Base-by-base conservation (phyloP, 2,329 filamentous ascomycete genomes). In the Chrysoporthe austroafricana region DNA sequence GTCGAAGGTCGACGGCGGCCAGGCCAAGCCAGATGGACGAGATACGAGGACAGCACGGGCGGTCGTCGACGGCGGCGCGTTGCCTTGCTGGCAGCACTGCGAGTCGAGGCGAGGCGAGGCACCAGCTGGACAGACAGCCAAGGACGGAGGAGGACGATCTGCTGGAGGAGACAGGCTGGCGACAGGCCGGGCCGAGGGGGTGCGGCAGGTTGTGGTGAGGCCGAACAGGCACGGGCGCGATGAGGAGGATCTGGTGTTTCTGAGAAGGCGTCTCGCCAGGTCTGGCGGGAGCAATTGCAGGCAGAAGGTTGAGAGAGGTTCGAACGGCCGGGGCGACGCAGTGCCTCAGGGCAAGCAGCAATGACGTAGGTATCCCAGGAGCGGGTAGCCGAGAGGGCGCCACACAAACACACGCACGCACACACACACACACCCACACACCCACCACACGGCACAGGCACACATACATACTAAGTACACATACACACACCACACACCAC, bases 341-440 rank as follows among this genome's bases (percentile, higher is more conserved):
- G 54, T 57, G 54, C 54, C 18, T 11, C 32, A 57, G 54, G 54
- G 54, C 16, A 34, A 39, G 32, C 21, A 57, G 52, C 54, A 57
- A 57, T 57, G 54, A 57, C 54, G 54, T 57, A 57, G 34, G 54
- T 39, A 8, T 2, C 52, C 54, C 32, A 39, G n/a, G 54, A 39
- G 54, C 32, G 34, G 18, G 9, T 57, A 57, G 54, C 34, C 34
- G 34, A 57, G 34, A 36, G 13, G 39, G 52, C 36, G 9, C 36
- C 36, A 39, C 36, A 39, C 36, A 9, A 7, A 9, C 50, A 54
- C 26, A 34, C 50, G 14, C 26, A 54, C 4, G 13, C 13, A 16
- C 50, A n/a, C 44, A n/a, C 13, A 46, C 44, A 18, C 13, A 16
- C 44, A 46, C 21, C 1, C 21, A 21, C 21, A 21, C 21, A 21